Conservation (phyloP, 129 eudicot genomes). For the Saposhnikovia divaricata region DNA sequence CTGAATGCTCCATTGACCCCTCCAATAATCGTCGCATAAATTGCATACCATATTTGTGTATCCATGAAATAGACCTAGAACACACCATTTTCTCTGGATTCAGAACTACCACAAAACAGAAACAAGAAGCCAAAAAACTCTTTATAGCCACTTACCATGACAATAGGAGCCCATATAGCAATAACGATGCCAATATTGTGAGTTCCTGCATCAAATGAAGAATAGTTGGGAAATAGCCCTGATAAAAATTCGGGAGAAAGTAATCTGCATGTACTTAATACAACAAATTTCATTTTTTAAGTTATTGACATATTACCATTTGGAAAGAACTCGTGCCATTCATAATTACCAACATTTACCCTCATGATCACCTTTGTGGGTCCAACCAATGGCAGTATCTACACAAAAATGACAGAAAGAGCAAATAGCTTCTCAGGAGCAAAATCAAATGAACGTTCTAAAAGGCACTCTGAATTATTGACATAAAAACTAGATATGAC, state of each 20-base stretch:
- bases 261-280: not conserved
- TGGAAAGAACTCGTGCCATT: constrained; percentile 97
- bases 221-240: constrained; percentile 13
- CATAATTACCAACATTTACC: constrained; percentile 44
- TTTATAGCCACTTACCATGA: constrained; percentile 51
- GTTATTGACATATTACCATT: constrained; percentile 41
- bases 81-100: constrained; percentile 14
- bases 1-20: constrained; percentile 98
- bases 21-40: constrained; percentile 76
- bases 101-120: constrained; percentile 14
- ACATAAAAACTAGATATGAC: not conserved
- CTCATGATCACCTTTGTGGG: constrained; percentile 78
- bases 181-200: constrained; percentile 73
- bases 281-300: not conserved
- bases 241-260: constrained; percentile 5
- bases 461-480: not conserved
- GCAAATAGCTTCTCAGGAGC: constrained; percentile 10
- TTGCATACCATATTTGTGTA: constrained; percentile 97
- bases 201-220: constrained; percentile 46
- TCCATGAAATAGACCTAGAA: constrained; percentile 92
- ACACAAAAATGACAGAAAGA: constrained; percentile 16
- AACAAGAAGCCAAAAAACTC: constrained; percentile 7
- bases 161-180: constrained; percentile 89
- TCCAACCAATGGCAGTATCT: constrained; percentile 82
- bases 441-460: not conserved